phyloP scores from a whole-genome alignment of 805 yeast species.

The Wickerhamomyces chambardii region DNA sequence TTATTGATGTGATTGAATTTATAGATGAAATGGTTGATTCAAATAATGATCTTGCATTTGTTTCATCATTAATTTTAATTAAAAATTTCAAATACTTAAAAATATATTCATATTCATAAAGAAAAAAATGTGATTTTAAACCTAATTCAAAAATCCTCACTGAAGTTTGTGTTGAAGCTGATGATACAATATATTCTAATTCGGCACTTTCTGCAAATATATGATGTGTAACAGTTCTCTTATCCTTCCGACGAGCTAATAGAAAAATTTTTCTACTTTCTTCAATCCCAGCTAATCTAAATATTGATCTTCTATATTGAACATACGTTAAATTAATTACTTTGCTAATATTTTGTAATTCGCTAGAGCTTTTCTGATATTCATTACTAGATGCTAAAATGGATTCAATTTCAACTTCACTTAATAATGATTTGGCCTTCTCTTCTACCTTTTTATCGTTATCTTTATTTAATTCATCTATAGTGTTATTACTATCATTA shows the following conservation, averaged over 20 bases:
- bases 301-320: slow-evolving; percentile 61
- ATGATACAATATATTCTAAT: slow-evolving; percentile 58
- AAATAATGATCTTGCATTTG: slow-evolving; percentile 70
- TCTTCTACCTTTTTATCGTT: slow-evolving; percentile 3
- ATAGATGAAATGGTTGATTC: slow-evolving; percentile 60
- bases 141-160: slow-evolving; percentile 74
- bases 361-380: slow-evolving; percentile 8
- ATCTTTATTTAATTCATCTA: slow-evolving; percentile 12
- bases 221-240: slow-evolving; percentile 51
- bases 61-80: slow-evolving; percentile 54
- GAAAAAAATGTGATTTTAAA: slow-evolving; percentile 39
- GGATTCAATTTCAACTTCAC: slow-evolving; percentile 9
- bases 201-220: slow-evolving; percentile 76
- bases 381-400: slow-evolving; percentile 7
- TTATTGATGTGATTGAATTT: slow-evolving; percentile 7
- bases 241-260: slow-evolving; percentile 54
- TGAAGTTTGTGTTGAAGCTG: slow-evolving; percentile 61
- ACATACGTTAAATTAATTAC: slow-evolving; percentile 60
- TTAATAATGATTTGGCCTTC: slow-evolving; percentile 7
- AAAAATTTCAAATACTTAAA: slow-evolving; percentile 66
- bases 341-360: slow-evolving; percentile 16
- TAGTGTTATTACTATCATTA: slow-evolving; percentile 10
- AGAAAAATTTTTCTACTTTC: slow-evolving; percentile 71
- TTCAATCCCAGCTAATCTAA: slow-evolving; percentile 56
- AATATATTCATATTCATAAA: slow-evolving; percentile 51